These are phyloP conservation scores for Tulasnella sp. DNA, from an alignment of 768 basidiomycete genomes.

Conservation along the genomic window DNA sequence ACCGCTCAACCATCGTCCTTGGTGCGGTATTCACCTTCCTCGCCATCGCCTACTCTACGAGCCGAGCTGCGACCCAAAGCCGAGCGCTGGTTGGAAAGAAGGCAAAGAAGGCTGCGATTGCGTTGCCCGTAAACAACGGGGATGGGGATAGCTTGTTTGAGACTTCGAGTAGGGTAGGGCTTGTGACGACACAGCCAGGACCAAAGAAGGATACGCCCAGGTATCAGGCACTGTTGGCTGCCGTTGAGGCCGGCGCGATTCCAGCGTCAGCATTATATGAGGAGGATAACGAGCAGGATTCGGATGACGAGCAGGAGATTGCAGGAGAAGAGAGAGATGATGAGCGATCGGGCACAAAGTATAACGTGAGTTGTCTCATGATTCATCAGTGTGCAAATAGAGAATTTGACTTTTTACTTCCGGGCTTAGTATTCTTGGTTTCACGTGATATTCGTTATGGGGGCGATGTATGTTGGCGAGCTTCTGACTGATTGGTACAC, in stretches of 20 bases:
- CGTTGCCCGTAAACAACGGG: slow-evolving; percentile 41
- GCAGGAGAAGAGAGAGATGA: slow-evolving; percentile 76
- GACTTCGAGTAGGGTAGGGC: slow-evolving; percentile 19
- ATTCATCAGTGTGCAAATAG: neutral
- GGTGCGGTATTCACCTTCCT: slow-evolving; percentile 96
- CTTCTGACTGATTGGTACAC: slow-evolving; percentile 92
- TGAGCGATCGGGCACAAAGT: slow-evolving; percentile 85
- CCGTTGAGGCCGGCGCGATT: slow-evolving; percentile 92
- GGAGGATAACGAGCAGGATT: slow-evolving; percentile 37
- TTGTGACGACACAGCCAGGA: slow-evolving; percentile 70
- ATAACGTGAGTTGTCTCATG: slow-evolving; percentile 55
- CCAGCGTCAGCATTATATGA: slow-evolving; percentile 83
- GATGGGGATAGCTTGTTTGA: slow-evolving; percentile 30
- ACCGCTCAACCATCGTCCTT: slow-evolving; percentile 75
- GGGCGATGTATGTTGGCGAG: slow-evolving; percentile 96
- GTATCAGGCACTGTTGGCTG: slow-evolving; percentile 89
- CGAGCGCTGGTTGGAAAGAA: slow-evolving; percentile 70
- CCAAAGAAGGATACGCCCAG: slow-evolving; percentile 72
- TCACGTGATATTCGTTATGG: slow-evolving; percentile 94
- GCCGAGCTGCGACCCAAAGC: slow-evolving; percentile 89
- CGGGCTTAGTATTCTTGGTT: slow-evolving; percentile 98
- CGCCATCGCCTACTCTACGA: slow-evolving; percentile 96
- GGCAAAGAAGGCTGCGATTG: slow-evolving; percentile 52
- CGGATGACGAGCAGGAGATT: slow-evolving; percentile 46
- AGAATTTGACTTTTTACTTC: slow-evolving; percentile 15